Conservation (phyloP, 805 yeast genomes). For the Wickerhamiella spandovensis region DNA sequence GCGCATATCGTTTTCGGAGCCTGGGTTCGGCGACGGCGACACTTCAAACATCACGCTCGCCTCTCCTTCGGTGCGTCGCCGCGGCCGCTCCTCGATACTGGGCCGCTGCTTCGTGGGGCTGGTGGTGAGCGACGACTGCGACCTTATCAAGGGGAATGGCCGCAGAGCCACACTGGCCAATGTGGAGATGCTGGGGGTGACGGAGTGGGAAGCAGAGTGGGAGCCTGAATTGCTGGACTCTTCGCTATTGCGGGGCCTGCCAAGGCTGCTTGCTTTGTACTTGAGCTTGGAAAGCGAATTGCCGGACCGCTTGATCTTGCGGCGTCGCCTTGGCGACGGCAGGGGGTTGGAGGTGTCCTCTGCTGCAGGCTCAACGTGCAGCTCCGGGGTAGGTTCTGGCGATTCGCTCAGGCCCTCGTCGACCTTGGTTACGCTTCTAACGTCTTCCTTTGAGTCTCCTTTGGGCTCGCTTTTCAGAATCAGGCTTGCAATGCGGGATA, state of each 20-base stretch:
- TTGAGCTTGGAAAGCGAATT: background rate
- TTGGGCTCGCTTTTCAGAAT: background rate
- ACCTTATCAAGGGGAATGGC: conserved; percentile 1
- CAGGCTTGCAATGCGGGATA: background rate
- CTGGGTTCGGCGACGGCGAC: background rate
- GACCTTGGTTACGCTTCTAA: background rate
- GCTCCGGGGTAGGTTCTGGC: background rate
- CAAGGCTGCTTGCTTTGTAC: background rate
- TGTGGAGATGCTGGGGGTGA: background rate
- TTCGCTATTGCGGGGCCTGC: background rate
- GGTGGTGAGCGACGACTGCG: conserved; percentile 1
- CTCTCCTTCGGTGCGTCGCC: background rate
- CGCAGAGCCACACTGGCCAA: conserved; percentile 1
- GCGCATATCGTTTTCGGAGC: background rate
- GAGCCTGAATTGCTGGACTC: background rate
- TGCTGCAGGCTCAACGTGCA: background rate
- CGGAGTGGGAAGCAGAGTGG: background rate
- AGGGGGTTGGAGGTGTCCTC: background rate
- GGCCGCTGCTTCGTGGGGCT: background rate
- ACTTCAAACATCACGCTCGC: background rate
- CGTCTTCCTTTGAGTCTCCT: background rate
- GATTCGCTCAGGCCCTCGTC: background rate
- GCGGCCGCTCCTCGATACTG: background rate
- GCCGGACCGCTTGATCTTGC: background rate
- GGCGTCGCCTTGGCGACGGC: background rate